Conservation (phyloP, 176 grass and related monocot genomes). For the Pontederia crassipes region DNA sequence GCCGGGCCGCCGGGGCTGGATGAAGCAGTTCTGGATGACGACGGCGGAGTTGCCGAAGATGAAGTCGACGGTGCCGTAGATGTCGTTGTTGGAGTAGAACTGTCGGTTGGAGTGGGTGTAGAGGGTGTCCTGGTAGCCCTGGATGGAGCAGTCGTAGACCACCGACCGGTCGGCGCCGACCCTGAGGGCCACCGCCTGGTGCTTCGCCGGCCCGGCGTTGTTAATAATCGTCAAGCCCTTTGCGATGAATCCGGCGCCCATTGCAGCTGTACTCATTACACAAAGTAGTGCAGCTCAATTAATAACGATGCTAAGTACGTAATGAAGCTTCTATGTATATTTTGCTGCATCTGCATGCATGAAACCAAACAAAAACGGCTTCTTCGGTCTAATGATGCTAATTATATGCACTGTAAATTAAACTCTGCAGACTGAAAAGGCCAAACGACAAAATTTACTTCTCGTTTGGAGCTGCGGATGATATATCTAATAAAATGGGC, state of each 20-base stretch:
- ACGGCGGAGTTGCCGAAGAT: slow-evolving; percentile 67
- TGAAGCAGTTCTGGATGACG: slow-evolving; percentile 46
- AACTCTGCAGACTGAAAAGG: neutral
- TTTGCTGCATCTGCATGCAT: too few relatives aligned
- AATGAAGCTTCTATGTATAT: too few relatives aligned
- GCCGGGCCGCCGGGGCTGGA: slow-evolving; percentile 30
- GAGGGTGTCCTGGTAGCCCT: slow-evolving; percentile 74
- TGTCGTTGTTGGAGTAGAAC: slow-evolving; percentile 33
- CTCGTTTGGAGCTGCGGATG: too few relatives aligned
- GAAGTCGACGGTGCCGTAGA: slow-evolving; percentile 74
- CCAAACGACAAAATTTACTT: too few relatives aligned
- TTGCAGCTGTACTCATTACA: slow-evolving; percentile 28
- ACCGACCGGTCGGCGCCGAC: slow-evolving; percentile 54
- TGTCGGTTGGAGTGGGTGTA: slow-evolving; percentile 63
- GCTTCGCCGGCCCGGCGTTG: slow-evolving; percentile 40
- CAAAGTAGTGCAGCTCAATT: too few relatives aligned
- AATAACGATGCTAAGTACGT: too few relatives aligned
- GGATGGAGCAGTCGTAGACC: slow-evolving; percentile 50
- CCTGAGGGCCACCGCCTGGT: slow-evolving; percentile 57
- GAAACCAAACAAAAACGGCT: too few relatives aligned
- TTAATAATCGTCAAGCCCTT: slow-evolving; percentile 61
- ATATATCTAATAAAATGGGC: too few relatives aligned
- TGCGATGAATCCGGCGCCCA: slow-evolving; percentile 63
- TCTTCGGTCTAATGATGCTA: too few relatives aligned
- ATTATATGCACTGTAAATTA: neutral